Conservation (phyloP, 768 basidiomycete species). For the Russula olivacea region DNA sequence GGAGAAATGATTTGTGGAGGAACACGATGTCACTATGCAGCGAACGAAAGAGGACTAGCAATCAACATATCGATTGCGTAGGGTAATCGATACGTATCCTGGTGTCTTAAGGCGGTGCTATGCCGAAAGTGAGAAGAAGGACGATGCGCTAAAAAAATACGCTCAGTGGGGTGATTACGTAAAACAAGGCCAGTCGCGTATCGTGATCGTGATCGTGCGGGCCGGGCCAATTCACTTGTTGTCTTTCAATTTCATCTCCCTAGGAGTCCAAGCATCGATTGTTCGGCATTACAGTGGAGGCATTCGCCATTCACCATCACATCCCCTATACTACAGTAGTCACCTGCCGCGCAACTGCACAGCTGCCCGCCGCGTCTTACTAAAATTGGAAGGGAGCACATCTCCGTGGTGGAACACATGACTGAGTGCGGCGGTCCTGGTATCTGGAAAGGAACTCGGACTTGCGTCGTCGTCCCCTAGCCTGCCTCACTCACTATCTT, state of each 20-base stretch:
- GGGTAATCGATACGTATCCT: not conserved
- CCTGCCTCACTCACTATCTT: not conserved
- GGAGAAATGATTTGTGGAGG: not conserved
- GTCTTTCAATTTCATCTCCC: not conserved
- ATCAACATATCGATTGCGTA: not conserved
- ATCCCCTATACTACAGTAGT: not conserved
- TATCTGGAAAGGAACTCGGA: not conserved
- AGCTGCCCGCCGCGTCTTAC: not conserved
- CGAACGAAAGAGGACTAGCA: not conserved
- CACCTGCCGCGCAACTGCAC: not conserved
- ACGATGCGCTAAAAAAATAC: too few species aligned
- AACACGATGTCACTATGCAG: not conserved
- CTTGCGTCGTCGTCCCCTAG: not conserved
- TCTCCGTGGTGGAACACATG: not conserved
- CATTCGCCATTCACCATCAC: not conserved
- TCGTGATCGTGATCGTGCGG: too few species aligned
- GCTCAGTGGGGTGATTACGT: not conserved
- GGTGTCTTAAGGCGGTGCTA: not conserved
- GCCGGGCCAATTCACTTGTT: too few species aligned
- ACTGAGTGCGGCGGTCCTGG: not conserved
- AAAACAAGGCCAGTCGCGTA: not conserved
- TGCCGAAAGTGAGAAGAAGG: not conserved
- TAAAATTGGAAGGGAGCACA: not conserved
- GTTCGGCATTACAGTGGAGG: not conserved
- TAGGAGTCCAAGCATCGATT: not conserved